These are phyloP conservation scores for Colletotrichum sp. DNA, from an alignment of 2,329 filamentous ascomycete genomes.

Conservation along the genomic window DNA sequence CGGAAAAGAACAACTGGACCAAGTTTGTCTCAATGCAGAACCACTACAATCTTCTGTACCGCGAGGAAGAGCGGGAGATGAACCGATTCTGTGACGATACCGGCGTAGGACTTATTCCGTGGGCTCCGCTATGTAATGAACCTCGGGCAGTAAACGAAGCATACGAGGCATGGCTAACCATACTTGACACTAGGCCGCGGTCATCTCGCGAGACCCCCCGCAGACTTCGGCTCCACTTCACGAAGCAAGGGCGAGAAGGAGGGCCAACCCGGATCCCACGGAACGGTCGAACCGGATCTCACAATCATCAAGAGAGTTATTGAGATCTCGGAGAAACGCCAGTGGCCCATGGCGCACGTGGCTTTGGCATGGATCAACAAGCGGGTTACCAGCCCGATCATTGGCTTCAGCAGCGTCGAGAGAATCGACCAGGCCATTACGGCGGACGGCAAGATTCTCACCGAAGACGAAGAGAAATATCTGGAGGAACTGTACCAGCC, in stretches of 20 bases:
- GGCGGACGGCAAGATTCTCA: conserved; percentile 51
- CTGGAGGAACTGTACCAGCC: conserved; percentile 67
- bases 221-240: conserved; percentile 17
- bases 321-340: conserved; percentile 62
- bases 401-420: conserved; percentile 63
- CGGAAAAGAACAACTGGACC: conserved; percentile 59
- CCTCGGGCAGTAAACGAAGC: neutral
- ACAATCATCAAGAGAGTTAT: conserved; percentile 43
- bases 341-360: conserved; percentile 67
- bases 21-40: conserved; percentile 66
- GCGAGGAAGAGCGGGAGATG: conserved; percentile 61
- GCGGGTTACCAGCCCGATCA: conserved; percentile 61
- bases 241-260: conserved; percentile 37
- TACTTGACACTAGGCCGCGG: conserved; percentile 24
- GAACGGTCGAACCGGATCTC: conserved; percentile 37
- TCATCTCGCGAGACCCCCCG: conserved; percentile 32
- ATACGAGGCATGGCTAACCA: neutral
- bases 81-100: conserved; percentile 46
- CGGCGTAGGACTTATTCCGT: conserved; percentile 45
- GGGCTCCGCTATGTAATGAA: conserved; percentile 19
- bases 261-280: conserved; percentile 23
- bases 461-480: conserved; percentile 63
- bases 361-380: conserved; percentile 67
- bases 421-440: conserved; percentile 67
- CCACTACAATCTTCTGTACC: conserved; percentile 57